These are phyloP conservation scores for Tarenaya hassleriana DNA, from an alignment of 345 rosid species.

Conservation along the genomic window DNA sequence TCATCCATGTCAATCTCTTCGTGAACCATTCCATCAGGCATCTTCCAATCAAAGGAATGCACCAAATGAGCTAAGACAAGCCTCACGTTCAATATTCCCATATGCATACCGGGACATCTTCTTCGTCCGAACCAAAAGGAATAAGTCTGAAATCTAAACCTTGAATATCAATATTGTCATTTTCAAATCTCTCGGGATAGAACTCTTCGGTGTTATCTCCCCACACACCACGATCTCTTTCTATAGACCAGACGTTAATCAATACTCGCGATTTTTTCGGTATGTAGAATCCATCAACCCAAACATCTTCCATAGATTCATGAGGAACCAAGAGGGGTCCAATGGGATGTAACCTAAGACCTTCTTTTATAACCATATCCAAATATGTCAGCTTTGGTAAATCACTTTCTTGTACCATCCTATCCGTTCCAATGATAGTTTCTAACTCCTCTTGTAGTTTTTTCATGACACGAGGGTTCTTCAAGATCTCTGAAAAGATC, in stretches of 20 bases:
- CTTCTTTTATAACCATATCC: conserved; percentile 16
- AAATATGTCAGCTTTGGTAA: conserved; percentile 12
- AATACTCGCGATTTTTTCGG: conserved; percentile 21
- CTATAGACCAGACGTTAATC: conserved; percentile 21
- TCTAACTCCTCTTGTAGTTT: conserved; percentile 19
- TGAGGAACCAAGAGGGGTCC: conserved; percentile 19
- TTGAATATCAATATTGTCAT: conserved; percentile 1
- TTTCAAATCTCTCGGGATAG: conserved; percentile 1
- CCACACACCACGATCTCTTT: conserved; percentile 20
- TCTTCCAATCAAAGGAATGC: conserved; percentile 19
- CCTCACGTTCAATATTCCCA: neutral
- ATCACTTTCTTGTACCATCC: conserved; percentile 23
- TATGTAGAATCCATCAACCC: conserved; percentile 19
- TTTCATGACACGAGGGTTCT: conserved; percentile 17
- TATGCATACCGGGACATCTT: conserved; percentile 5
- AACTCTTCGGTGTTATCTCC: conserved; percentile 8
- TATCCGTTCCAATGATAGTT: conserved; percentile 18
- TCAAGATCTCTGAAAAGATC: conserved; percentile 27
- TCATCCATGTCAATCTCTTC: conserved; percentile 16
- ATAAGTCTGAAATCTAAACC: conserved; percentile 11
- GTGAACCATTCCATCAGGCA: conserved; percentile 16
- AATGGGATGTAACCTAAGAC: conserved; percentile 8
- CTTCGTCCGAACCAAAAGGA: conserved; percentile 18
- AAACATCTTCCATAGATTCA: conserved; percentile 16
- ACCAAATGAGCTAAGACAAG: conserved; percentile 12